Base-by-base conservation (phyloP, 2,329 filamentous ascomycete genomes). In the Sporothrix humicola region DNA sequence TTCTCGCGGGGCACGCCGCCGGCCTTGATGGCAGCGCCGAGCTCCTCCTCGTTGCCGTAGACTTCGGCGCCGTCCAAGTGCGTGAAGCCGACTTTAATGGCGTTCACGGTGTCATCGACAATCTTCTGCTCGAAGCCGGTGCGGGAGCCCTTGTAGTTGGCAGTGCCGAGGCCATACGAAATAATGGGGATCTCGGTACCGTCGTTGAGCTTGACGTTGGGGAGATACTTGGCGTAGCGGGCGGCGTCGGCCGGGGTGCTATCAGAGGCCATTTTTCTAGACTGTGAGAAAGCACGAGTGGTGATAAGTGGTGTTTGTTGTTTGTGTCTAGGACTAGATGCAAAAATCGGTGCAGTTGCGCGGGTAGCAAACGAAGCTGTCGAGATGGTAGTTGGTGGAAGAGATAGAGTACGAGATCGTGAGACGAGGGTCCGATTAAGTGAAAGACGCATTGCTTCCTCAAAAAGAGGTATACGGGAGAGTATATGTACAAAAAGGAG, bases 51-150 rank as follows among this genome's bases (percentile, higher is more conserved):
- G 77, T 90, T 91, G 69, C 85, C 84, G 79, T 91, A 91, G 15
- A 82, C 88, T 83, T 95, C 90, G 23, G 93, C 93, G 59, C 92
- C 89, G 80, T 95, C 93, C 2, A 95, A 85, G 78, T 95, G 92
- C 73, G 86, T 85, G 80, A 90, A 94, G 31, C 91, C 92, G n/a
- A 88, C 81, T 72, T 88, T 86, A 77, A 94, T 91, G 46, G 92
- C 92, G 76, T 83, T 86, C 73, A 91, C 87, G 58, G 86, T 85
- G 71, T 83, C 76, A 31, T 84, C 81, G 63, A 86, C 79, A 68
- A 87, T 82, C 5, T 85, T 83, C 73, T 89, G 82, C 76, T 93
- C 89, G 58, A 90, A 82, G 65, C 85, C 82, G 66, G 80, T 81
- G 52, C 82, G 82, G 3, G 79, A 79, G 77, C 87, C 87, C 79